phyloP scores from a whole-genome alignment of 2,329 filamentous ascomycete species.

The Ceratocystis destructans region DNA sequence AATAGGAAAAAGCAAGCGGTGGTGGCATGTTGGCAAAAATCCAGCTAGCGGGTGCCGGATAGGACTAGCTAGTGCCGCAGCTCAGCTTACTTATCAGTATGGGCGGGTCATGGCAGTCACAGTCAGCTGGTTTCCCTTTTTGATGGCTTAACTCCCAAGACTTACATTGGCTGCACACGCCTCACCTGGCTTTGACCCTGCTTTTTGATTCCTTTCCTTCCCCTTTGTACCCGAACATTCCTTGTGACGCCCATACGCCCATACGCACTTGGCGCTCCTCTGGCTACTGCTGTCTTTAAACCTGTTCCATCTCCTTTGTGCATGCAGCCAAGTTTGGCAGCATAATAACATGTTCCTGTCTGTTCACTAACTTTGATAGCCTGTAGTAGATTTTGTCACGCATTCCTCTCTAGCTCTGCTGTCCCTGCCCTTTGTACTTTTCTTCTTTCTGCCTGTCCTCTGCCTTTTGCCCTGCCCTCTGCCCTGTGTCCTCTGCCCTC shows the following conservation, averaged over 20 bases:
- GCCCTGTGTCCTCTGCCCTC: not conserved
- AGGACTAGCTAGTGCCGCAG: not conserved
- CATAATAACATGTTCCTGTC: conserved; percentile 4
- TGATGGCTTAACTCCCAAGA: conserved; percentile 3
- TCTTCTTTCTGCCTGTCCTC: not conserved
- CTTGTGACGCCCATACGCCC: conserved; percentile 4
- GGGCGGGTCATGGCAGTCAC: not conserved
- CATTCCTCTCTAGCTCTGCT: not conserved
- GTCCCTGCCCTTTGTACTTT: not conserved
- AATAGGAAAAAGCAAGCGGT: not conserved
- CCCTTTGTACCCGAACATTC: conserved; percentile 9
- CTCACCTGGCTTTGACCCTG: not conserved
- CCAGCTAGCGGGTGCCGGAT: too few species aligned
- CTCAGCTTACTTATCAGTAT: not conserved
- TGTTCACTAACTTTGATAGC: not conserved
- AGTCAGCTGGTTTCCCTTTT: not conserved
- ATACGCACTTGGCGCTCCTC: too few species aligned
- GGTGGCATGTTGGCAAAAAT: not conserved
- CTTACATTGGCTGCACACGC: conserved; percentile 2
- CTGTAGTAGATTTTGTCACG: conserved; percentile 2
- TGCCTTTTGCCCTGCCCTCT: not conserved
- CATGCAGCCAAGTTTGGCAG: not conserved
- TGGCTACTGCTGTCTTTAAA: conserved; percentile 2
- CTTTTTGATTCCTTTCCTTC: conserved; percentile 5
- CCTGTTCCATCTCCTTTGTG: conserved; percentile 7